Evolutionary conservation across 1,284 basidiomycete genomes (phyloP).

Genomic region (Agroathelia rolfsii): DNA sequence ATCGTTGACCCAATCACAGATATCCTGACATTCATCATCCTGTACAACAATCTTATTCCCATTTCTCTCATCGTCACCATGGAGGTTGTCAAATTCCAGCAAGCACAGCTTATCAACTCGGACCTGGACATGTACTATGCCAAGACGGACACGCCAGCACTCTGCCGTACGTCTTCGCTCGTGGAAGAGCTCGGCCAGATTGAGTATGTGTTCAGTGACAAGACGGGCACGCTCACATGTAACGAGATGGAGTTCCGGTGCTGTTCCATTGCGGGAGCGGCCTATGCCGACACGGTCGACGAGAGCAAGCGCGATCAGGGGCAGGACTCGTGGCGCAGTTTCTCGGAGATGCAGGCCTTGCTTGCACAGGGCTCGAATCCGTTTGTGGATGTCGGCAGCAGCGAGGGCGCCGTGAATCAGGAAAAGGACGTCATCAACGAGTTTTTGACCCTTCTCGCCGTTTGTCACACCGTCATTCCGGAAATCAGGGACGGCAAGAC

Average conservation of each 20-base stretch:
- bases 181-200: slow-evolving; percentile 99
- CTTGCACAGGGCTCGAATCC: slow-evolving; percentile 44
- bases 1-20: slow-evolving; percentile 35
- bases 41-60: slow-evolving; percentile 98
- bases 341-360: slow-evolving; percentile 56
- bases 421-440: slow-evolving; percentile 64
- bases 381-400: slow-evolving; percentile 37
- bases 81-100: slow-evolving; percentile 98
- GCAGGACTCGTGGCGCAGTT: slow-evolving; percentile 67
- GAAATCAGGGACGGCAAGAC: slow-evolving; percentile 81
- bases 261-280: slow-evolving; percentile 82
- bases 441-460: slow-evolving; percentile 86
- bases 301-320: slow-evolving; percentile 65
- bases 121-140: slow-evolving; percentile 97
- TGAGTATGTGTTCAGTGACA: slow-evolving; percentile 98
- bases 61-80: slow-evolving; percentile 99
- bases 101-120: slow-evolving; percentile 93
- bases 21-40: slow-evolving; percentile 95
- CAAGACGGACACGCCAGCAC: slow-evolving; percentile 89
- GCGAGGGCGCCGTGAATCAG: slow-evolving; percentile 29
- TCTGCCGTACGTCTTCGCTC: slow-evolving; percentile 93
- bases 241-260: slow-evolving; percentile 99
- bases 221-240: slow-evolving; percentile 93
- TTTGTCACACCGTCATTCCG: slow-evolving; percentile 99
- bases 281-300: slow-evolving; percentile 85